These are phyloP conservation scores for Kuraishia floccosa DNA, from an alignment of 805 yeast genomes.

Conservation along the genomic window DNA sequence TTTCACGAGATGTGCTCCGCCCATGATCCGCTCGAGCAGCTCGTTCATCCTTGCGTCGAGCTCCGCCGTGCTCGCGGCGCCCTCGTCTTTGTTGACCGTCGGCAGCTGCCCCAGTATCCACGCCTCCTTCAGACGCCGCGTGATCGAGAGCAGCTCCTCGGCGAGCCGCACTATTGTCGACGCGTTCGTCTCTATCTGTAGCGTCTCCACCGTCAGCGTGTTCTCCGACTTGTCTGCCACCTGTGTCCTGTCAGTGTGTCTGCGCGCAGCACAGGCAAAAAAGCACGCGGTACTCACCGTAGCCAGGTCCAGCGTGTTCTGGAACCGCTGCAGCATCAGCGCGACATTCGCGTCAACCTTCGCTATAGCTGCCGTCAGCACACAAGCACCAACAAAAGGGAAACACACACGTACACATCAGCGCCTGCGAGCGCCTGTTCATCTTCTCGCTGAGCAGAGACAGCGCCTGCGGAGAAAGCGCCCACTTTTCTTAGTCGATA, in stretches of 20 bases:
- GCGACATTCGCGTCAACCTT: conserved; percentile 41
- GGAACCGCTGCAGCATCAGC: conserved; percentile 37
- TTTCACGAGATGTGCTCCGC: too few relatives aligned
- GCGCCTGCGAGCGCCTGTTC: conserved; percentile 32
- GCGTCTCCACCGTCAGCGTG: conserved; percentile 36
- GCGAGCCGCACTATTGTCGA: conserved; percentile 37
- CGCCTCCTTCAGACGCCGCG: conserved; percentile 37
- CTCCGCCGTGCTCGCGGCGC: conserved; percentile 17
- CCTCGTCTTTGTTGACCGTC: conserved; percentile 11
- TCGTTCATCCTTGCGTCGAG: conserved; percentile 22
- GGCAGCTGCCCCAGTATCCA: conserved; percentile 49
- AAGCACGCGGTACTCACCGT: conserved; percentile 14
- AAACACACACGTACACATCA: conserved; percentile 20
- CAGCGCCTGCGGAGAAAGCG: too few relatives aligned
- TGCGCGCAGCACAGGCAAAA: too few relatives aligned
- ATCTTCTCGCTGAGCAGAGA: conserved; percentile 12
- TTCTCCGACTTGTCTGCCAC: conserved; percentile 19
- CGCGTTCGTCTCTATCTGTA: conserved; percentile 44
- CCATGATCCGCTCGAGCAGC: conserved; percentile 20
- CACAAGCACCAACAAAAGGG: background rate
- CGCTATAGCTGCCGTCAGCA: conserved; percentile 14
- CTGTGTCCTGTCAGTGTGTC: conserved; percentile 3
- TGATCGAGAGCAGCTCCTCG: conserved; percentile 38
- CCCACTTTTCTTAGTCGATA: too few relatives aligned
- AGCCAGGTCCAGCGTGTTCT: conserved; percentile 39